A percentile compares a stretch with the other conserved stretches of the same genome.
Evolutionary conservation across 2,329 filamentous ascomycete species (phyloP).

Genomic region (Gaeumannomyces tritici): DNA sequence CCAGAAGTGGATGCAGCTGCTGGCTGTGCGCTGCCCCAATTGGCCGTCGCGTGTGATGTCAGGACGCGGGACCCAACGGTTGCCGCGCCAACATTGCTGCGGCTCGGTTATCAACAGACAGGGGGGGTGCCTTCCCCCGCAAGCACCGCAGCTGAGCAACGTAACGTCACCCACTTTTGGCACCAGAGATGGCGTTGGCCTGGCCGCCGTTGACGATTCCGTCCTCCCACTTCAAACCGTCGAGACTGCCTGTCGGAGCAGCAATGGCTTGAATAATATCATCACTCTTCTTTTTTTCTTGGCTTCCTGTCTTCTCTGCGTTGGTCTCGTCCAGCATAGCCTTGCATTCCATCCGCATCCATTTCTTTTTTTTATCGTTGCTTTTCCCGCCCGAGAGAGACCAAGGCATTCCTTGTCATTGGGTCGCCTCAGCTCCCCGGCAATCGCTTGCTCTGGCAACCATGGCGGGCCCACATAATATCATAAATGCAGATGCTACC

Average conservation of each 20-base stretch:
- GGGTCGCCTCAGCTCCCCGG: background rate
- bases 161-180: background rate
- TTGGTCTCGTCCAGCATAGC: background rate
- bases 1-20: too few species aligned
- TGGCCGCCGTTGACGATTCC: background rate
- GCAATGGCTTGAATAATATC: background rate
- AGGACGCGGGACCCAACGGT: background rate
- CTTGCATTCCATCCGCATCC: background rate
- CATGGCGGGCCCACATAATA: constrained; percentile 7
- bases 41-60: background rate
- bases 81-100: background rate
- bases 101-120: background rate
- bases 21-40: background rate
- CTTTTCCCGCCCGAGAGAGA: background rate
- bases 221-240: background rate
- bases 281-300: background rate
- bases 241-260: background rate
- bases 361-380: background rate
- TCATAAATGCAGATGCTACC: background rate
- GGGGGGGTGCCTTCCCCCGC: background rate
- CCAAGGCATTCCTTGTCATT: background rate
- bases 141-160: background rate
- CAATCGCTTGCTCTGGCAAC: constrained; percentile 5
- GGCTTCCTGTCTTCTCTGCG: background rate
- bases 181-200: background rate